Conservation (phyloP, 306 rosid species). For the Ochetophila trinervis region DNA sequence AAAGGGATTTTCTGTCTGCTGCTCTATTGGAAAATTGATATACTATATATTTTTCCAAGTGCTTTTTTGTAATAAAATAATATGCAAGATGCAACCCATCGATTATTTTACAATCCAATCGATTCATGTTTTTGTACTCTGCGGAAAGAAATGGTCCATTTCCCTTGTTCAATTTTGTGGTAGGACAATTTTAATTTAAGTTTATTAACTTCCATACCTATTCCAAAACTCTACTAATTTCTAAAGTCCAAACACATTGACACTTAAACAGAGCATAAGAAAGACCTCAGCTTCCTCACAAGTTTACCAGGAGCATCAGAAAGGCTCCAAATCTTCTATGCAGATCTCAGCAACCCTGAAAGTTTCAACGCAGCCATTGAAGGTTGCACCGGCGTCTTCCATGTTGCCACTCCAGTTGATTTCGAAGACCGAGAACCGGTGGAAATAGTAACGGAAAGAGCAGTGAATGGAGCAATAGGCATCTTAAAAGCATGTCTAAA, state of each 20-base stretch:
- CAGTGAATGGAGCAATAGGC: conserved; percentile 48
- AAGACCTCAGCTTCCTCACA: conserved; percentile 46
- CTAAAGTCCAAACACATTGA: not conserved
- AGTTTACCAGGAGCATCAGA: conserved; percentile 36
- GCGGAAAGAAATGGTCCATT: too few species aligned
- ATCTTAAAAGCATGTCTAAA: conserved; percentile 43
- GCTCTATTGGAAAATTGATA: too few species aligned
- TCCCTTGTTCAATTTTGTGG: too few species aligned
- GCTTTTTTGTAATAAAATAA: too few species aligned
- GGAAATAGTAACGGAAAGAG: conserved; percentile 38
- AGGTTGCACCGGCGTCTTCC: conserved; percentile 48
- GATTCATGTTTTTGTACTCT: too few species aligned
- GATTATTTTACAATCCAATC: too few species aligned
- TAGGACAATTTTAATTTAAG: too few species aligned
- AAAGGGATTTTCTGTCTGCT: too few species aligned
- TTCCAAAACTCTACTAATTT: too few species aligned
- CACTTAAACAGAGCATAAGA: conserved; percentile 19
- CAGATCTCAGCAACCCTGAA: conserved; percentile 31
- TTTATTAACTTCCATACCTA: too few species aligned
- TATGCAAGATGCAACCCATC: too few species aligned
- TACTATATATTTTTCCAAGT: too few species aligned
- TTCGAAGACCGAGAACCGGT: conserved; percentile 29
- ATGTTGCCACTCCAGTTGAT: conserved; percentile 43
- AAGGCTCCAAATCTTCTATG: conserved; percentile 34
- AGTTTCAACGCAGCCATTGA: conserved; percentile 36